These are phyloP conservation scores for Inonotus obliquus DNA, from an alignment of 1,284 basidiomycete genomes.

Conservation along the genomic window DNA sequence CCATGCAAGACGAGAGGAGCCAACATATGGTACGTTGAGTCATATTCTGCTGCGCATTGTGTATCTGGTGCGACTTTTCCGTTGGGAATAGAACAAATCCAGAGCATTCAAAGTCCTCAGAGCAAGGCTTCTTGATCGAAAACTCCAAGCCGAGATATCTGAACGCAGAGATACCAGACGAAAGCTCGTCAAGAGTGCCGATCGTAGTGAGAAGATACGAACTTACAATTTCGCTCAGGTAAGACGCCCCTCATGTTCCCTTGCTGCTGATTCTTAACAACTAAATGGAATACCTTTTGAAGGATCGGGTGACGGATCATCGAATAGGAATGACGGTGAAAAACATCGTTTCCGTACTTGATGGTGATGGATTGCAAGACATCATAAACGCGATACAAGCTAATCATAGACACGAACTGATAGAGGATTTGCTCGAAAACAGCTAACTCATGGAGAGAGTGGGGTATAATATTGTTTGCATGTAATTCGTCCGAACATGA, in stretches of 20 bases:
- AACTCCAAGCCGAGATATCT: constrained; percentile 65
- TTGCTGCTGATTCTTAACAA: not conserved
- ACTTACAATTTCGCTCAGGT: constrained; percentile 93
- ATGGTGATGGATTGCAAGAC: constrained; percentile 68
- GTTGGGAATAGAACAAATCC: constrained; percentile 65
- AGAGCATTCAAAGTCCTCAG: constrained; percentile 86
- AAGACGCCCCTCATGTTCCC: not conserved
- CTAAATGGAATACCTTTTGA: not conserved
- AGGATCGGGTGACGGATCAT: constrained; percentile 93
- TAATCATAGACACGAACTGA: constrained; percentile 57
- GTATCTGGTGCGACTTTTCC: not conserved
- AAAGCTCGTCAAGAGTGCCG: constrained; percentile 73
- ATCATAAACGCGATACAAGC: constrained; percentile 62
- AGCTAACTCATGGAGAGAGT: not conserved
- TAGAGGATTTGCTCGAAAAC: constrained; percentile 62
- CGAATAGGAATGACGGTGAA: constrained; percentile 76
- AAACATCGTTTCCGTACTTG: constrained; percentile 71
- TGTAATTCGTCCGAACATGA: not conserved
- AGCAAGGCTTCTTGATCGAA: constrained; percentile 78
- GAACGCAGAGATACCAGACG: constrained; percentile 66
- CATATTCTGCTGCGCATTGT: not conserved
- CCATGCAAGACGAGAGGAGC: constrained; percentile 97
- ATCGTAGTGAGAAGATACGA: constrained; percentile 87
- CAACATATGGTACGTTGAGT: constrained; percentile 75
- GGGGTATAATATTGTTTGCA: not conserved